Evolutionary conservation across 2,329 filamentous ascomycete genomes (phyloP).

Genomic region (Fusarium caatingaense): DNA sequence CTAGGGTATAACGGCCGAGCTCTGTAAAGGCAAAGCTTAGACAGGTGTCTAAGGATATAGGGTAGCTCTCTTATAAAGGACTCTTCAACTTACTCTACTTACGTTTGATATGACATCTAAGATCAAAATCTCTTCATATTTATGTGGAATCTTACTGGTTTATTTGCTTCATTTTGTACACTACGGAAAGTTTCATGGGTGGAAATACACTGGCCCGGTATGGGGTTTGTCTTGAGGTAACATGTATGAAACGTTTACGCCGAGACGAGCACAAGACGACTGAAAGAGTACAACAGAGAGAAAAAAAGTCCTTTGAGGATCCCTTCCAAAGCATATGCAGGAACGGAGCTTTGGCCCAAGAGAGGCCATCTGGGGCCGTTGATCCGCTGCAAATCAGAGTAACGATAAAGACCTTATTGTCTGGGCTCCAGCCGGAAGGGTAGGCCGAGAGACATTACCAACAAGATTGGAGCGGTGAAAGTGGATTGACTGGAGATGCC

Average conservation of each 20-base stretch:
- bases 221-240: background rate
- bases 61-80: background rate
- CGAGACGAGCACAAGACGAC: background rate
- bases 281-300: too few relatives aligned
- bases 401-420: slow-evolving; percentile 7
- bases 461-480: slow-evolving; percentile 1
- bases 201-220: background rate
- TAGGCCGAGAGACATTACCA: slow-evolving; percentile 13
- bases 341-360: background rate
- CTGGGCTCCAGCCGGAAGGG: slow-evolving; percentile 12
- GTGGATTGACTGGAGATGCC: background rate
- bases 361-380: background rate
- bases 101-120: background rate
- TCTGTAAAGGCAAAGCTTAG: background rate
- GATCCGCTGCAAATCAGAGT: slow-evolving; percentile 20
- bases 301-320: background rate
- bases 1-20: background rate
- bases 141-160: background rate
- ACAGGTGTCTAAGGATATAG: background rate
- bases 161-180: background rate
- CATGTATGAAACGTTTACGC: background rate
- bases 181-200: background rate
- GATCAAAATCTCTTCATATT: background rate
- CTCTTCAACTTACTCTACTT: background rate
- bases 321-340: background rate